A percentile compares a stretch with the other conserved stretches of the same genome.
Conservation (phyloP, 129 eudicot species). For the Flaveria trinervia region DNA sequence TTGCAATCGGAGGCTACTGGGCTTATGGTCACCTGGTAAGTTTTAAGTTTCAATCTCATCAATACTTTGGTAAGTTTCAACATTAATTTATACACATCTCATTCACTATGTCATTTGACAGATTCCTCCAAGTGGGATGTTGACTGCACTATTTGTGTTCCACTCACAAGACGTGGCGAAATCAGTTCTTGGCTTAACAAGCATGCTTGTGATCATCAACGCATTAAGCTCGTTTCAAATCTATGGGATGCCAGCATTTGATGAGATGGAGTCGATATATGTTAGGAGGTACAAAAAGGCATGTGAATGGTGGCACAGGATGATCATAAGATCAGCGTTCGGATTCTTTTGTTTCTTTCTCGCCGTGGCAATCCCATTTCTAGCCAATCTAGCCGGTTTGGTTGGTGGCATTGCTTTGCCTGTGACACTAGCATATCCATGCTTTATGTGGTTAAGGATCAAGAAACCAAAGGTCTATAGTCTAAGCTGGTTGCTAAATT, state of each 20-base stretch:
- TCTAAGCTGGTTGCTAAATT: slow-evolving; percentile 2
- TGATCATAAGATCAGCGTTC: neutral
- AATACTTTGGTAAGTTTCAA: too few species aligned
- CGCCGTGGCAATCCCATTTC: neutral
- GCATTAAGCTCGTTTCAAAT: slow-evolving; percentile 5
- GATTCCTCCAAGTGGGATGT: slow-evolving; percentile 16
- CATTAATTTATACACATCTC: neutral
- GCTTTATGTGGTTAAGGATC: slow-evolving; percentile 11
- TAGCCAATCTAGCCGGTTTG: slow-evolving; percentile 16
- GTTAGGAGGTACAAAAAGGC: slow-evolving; percentile 1
- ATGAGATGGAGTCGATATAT: neutral
- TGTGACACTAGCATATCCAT: slow-evolving; percentile 4
- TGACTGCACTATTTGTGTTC: neutral
- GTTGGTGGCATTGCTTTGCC: slow-evolving; percentile 11
- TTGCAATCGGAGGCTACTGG: slow-evolving; percentile 18
- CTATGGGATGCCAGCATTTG: slow-evolving; percentile 3
- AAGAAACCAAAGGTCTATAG: slow-evolving; percentile 14
- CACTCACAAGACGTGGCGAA: slow-evolving; percentile 17
- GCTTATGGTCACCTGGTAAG: slow-evolving; percentile 13
- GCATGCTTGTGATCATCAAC: slow-evolving; percentile 3
- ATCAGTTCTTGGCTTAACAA: neutral
- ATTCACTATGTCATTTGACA: neutral
- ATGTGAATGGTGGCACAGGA: slow-evolving; percentile 7
- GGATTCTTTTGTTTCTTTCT: slow-evolving; percentile 4
- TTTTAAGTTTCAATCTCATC: neutral